phyloP scores from a whole-genome alignment of 2,329 filamentous ascomycete species.

The Fusarium sp. region DNA sequence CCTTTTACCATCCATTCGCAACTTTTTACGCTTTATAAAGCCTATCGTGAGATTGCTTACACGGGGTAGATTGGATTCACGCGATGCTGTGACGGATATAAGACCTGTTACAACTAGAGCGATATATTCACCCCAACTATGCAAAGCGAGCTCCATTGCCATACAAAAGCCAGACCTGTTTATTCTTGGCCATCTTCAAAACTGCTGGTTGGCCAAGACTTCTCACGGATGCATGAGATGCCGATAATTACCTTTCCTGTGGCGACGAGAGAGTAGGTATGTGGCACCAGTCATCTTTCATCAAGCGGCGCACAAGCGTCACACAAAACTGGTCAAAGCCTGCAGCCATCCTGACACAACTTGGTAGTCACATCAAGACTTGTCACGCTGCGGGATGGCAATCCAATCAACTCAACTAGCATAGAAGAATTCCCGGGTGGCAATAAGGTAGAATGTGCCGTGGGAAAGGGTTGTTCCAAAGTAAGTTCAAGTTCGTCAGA shows the following conservation, averaged over 20 bases:
- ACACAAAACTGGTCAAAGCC: slow-evolving; percentile 17
- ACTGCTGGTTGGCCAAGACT: not conserved
- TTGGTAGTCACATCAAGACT: not conserved
- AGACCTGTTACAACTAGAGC: too few relatives aligned
- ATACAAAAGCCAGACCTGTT: not conserved
- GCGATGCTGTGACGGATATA: too few relatives aligned
- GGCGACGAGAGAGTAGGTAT: slow-evolving; percentile 9
- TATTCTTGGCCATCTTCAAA: not conserved
- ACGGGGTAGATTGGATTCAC: too few relatives aligned
- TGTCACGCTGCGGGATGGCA: slow-evolving; percentile 6
- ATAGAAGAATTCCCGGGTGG: slow-evolving; percentile 1
- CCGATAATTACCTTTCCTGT: not conserved
- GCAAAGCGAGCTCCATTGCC: not conserved
- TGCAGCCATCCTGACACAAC: slow-evolving; percentile 1
- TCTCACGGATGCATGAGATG: not conserved
- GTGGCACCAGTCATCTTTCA: slow-evolving; percentile 35
- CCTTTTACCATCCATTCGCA: too few relatives aligned
- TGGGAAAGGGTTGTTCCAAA: slow-evolving; percentile 32
- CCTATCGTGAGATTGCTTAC: too few relatives aligned
- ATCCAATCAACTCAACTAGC: slow-evolving; percentile 15
- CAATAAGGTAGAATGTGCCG: slow-evolving; percentile 4
- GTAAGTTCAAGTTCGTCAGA: slow-evolving; percentile 24
- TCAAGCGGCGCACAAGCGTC: slow-evolving; percentile 26
- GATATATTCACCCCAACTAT: not conserved
- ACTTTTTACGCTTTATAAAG: too few relatives aligned